Conservation (phyloP, 75 land plant genomes). For the Sequoia sempervirens region DNA sequence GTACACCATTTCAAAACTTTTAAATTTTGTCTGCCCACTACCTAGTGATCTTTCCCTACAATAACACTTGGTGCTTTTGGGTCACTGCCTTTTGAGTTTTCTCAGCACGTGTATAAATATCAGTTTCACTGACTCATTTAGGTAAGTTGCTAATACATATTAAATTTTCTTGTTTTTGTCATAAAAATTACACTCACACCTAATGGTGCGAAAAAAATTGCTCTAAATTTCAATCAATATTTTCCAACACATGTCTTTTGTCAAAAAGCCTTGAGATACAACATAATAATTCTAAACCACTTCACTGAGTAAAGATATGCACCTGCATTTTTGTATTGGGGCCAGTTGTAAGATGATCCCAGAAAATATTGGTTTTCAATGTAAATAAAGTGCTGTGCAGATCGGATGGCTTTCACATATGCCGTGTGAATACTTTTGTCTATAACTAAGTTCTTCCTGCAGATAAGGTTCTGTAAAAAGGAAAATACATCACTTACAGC, state of each 20-base stretch:
- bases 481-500: background rate
- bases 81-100: background rate
- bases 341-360: conserved; percentile 78
- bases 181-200: background rate
- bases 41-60: background rate
- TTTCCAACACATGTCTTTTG: background rate
- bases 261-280: background rate
- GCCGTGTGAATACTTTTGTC: conserved; percentile 79
- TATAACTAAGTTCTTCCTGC: conserved; percentile 56
- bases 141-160: background rate
- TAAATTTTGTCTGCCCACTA: background rate
- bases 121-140: background rate
- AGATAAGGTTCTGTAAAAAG: conserved; percentile 53
- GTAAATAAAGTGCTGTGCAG: conserved; percentile 78
- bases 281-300: background rate
- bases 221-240: background rate
- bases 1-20: background rate
- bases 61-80: background rate
- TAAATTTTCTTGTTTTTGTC: background rate
- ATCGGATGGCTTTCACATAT: conserved; percentile 70
- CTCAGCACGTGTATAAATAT: background rate
- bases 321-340: conserved; percentile 74
- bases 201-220: background rate
- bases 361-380: conserved; percentile 85
- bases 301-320: background rate